Evolutionary conservation across 495 filamentous ascomycete species (phyloP).

Genomic region (Darksidea phi): DNA sequence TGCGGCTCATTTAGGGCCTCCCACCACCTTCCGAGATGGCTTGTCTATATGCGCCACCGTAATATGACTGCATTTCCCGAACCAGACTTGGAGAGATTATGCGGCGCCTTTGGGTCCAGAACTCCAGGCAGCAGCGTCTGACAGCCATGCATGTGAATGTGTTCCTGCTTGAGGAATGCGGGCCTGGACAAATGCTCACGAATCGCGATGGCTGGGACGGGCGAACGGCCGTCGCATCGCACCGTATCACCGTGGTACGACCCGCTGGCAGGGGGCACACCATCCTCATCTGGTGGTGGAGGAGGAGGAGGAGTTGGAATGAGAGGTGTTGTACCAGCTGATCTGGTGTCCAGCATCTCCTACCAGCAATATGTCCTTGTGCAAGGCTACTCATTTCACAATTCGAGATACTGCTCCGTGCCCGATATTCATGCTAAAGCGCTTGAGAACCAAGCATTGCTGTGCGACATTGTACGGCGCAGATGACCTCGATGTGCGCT

Average conservation of each 20-base stretch:
- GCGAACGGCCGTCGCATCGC: conserved; percentile 15
- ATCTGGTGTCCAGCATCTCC: too few relatives aligned
- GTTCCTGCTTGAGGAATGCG: conserved; percentile 12
- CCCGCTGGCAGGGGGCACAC: conserved; percentile 13
- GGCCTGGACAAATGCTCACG: not conserved
- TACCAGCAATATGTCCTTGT: not conserved
- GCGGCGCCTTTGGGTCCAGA: conserved; percentile 19
- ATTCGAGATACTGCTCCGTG: conserved; percentile 13
- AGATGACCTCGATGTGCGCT: conserved; percentile 18
- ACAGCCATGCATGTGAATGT: conserved; percentile 16
- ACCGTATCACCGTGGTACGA: conserved; percentile 21
- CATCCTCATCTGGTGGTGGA: not conserved
- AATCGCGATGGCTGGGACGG: conserved; percentile 5
- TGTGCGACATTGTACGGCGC: conserved; percentile 18
- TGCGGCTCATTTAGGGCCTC: too few relatives aligned
- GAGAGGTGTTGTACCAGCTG: conserved; percentile 1
- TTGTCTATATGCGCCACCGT: too few relatives aligned
- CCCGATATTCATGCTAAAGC: not conserved
- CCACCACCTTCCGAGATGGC: too few relatives aligned
- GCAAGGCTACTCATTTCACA: conserved; percentile 17
- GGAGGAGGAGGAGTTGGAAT: not conserved
- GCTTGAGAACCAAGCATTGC: conserved; percentile 7
- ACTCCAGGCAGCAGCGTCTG: conserved; percentile 22
- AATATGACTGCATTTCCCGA: conserved; percentile 14
- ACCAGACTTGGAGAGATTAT: conserved; percentile 4